Percentiles rank a stretch among this genome's conserved stretches.
Evolutionary conservation across 2,329 filamentous ascomycete genomes (phyloP).

Genomic region (Colletotrichum sp.): DNA sequence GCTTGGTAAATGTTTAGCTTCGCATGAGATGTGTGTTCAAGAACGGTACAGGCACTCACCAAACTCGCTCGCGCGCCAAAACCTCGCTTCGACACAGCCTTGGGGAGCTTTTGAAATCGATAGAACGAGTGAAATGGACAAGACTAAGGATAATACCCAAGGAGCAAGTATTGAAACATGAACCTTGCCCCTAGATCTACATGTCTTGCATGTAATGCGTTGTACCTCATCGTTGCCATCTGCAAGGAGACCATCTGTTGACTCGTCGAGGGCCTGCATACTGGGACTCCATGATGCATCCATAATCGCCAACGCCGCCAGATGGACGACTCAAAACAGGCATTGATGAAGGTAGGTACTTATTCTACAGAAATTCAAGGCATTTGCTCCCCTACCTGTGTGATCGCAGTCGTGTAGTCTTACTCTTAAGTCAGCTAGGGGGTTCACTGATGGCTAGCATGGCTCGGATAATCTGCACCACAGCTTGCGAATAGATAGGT

Average conservation of each 20-base stretch:
- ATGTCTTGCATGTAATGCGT: not conserved
- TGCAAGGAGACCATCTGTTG: not conserved
- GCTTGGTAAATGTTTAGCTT: not conserved
- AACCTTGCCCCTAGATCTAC: not conserved
- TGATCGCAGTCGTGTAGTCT: too few species aligned
- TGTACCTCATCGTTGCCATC: not conserved
- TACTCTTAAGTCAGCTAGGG: too few species aligned
- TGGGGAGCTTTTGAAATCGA: not conserved
- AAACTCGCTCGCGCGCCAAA: not conserved
- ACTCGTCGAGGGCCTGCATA: not conserved
- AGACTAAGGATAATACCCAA: not conserved
- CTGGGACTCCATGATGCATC: not conserved
- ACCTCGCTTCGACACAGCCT: not conserved
- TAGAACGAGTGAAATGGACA: not conserved
- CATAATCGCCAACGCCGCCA: too few species aligned
- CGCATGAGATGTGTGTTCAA: too few species aligned
- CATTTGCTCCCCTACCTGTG: too few species aligned
- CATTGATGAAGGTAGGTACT: too few species aligned
- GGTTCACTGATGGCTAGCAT: too few species aligned
- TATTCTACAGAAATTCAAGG: too few species aligned
- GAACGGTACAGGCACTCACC: not conserved
- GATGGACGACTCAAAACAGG: too few species aligned
- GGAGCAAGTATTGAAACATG: not conserved
- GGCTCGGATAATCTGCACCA: too few species aligned
- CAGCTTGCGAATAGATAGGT: too few species aligned